A percentile compares a stretch with the other conserved stretches of the same genome.
Conservation (phyloP, 139 green algal species). For the Zygnema cylindricum region DNA sequence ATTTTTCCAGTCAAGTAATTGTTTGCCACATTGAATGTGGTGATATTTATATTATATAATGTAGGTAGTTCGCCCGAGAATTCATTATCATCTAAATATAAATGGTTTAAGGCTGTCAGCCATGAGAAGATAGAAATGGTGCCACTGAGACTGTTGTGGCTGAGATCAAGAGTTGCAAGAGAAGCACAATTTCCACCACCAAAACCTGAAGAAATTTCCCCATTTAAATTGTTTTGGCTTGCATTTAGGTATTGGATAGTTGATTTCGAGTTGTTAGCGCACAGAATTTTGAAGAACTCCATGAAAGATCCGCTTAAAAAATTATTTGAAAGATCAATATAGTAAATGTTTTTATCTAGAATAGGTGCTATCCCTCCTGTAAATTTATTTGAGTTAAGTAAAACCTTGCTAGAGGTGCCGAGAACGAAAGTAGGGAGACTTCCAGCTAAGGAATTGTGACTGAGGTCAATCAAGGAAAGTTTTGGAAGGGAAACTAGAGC, state of each 20-base stretch:
- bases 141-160: constrained; percentile 6
- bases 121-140: constrained; percentile 9
- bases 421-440: background rate
- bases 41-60: background rate
- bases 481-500: background rate
- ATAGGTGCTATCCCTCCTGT: background rate
- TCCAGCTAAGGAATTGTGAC: constrained; percentile 15
- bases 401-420: background rate
- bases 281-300: background rate
- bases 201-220: background rate
- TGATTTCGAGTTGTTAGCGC: background rate
- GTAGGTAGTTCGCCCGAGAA: constrained; percentile 29
- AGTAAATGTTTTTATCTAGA: background rate
- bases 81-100: constrained; percentile 6
- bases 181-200: background rate
- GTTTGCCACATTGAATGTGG: background rate
- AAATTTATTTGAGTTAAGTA: background rate
- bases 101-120: background rate
- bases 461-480: constrained; percentile 27
- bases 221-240: constrained; percentile 22
- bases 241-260: background rate
- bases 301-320: background rate
- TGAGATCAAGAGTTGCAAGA: background rate
- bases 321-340: background rate
- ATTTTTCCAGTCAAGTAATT: background rate